Conservation (phyloP, 345 rosid genomes). For the Iberis pinnata region DNA sequence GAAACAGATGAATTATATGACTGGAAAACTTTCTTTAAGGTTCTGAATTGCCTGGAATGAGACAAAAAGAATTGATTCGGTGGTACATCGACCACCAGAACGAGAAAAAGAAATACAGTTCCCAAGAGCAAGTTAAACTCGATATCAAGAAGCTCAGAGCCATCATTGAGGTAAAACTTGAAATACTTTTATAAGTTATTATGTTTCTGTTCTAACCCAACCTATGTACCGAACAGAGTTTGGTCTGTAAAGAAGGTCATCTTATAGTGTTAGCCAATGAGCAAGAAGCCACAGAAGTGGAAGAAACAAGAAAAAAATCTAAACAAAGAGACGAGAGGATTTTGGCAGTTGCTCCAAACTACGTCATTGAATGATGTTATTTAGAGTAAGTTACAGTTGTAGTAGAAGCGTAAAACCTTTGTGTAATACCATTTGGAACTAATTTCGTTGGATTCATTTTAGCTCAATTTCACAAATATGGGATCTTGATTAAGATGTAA, state of each 20-base stretch:
- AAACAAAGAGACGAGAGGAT: conserved; percentile 66
- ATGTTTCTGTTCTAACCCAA: background rate
- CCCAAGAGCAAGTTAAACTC: conserved; percentile 54
- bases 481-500: too few relatives aligned
- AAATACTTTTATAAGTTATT: background rate
- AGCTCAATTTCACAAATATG: too few relatives aligned
- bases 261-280: conserved; percentile 79
- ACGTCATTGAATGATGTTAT: conserved; percentile 45
- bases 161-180: conserved; percentile 65
- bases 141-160: conserved; percentile 66
- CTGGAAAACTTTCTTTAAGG: conserved; percentile 32
- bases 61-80: conserved; percentile 66
- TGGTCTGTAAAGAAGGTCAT: conserved; percentile 80
- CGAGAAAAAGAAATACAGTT: conserved; percentile 67
- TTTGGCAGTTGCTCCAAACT: conserved; percentile 85
- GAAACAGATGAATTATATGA: background rate
- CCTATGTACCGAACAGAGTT: conserved; percentile 44
- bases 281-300: conserved; percentile 37
- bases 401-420: background rate
- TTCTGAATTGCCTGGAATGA: conserved; percentile 74
- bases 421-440: background rate
- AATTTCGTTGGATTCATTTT: background rate
- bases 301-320: conserved; percentile 38
- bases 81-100: conserved; percentile 92
- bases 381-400: background rate